Conservation (phyloP, 2,329 filamentous ascomycete species). For the Nothophaeocryptopus gaeumannii region DNA sequence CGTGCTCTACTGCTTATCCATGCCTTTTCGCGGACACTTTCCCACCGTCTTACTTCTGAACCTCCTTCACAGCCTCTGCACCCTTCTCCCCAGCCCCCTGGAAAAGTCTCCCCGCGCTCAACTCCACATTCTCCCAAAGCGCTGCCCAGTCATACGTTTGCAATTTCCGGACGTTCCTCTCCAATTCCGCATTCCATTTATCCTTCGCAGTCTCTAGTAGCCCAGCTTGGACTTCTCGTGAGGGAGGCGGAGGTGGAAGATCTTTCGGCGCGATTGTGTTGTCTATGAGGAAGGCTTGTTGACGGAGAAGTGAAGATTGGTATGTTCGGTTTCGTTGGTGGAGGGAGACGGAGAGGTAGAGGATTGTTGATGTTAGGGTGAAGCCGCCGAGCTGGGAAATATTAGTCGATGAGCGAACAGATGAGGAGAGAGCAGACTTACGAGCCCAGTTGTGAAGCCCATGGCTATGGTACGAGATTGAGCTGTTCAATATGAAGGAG, state of each 20-base stretch:
- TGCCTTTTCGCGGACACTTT: background rate
- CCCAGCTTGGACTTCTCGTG: slow-evolving; percentile 41
- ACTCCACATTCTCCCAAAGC: slow-evolving; percentile 41
- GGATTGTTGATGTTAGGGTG: slow-evolving; percentile 48
- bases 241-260: slow-evolving; percentile 38
- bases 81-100: slow-evolving; percentile 30
- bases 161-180: slow-evolving; percentile 42
- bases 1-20: too few species aligned
- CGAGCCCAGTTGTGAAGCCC: slow-evolving; percentile 54
- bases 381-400: slow-evolving; percentile 47
- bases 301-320: slow-evolving; percentile 46
- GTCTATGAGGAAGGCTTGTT: slow-evolving; percentile 45
- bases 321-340: slow-evolving; percentile 48
- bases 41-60: slow-evolving; percentile 3
- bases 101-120: slow-evolving; percentile 37
- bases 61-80: slow-evolving; percentile 19
- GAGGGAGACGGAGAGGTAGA: slow-evolving; percentile 40
- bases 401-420: background rate
- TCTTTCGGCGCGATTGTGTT: slow-evolving; percentile 45
- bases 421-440: slow-evolving; percentile 30
- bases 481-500: background rate
- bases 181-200: slow-evolving; percentile 49
- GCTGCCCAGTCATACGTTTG: slow-evolving; percentile 48
- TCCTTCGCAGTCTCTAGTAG: slow-evolving; percentile 49
- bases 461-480: slow-evolving; percentile 3